Evolutionary conservation across 306 rosid species (phyloP).

Genomic region (Begonia peltatifolia): DNA sequence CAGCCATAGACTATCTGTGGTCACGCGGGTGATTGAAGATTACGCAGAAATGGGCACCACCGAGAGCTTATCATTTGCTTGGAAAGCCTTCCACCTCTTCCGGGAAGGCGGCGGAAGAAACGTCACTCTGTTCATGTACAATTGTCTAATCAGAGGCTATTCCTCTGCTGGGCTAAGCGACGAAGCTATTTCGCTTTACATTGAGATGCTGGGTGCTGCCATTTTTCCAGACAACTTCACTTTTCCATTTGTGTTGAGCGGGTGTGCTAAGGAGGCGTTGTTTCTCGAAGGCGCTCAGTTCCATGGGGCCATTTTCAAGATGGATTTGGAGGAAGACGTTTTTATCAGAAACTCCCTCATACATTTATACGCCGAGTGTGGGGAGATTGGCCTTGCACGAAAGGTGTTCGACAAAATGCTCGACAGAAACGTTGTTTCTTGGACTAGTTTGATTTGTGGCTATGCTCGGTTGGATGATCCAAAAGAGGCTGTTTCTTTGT

Average conservation of each 20-base stretch:
- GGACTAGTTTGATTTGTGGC: slow-evolving; percentile 84
- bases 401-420: slow-evolving; percentile 63
- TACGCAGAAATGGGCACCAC: slow-evolving; percentile 37
- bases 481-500: slow-evolving; percentile 50
- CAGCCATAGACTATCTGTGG: slow-evolving; percentile 14
- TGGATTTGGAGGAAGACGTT: slow-evolving; percentile 47
- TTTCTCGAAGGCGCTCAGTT: slow-evolving; percentile 43
- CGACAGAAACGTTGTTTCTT: slow-evolving; percentile 69
- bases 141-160: slow-evolving; percentile 51
- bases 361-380: slow-evolving; percentile 44
- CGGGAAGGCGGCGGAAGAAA: slow-evolving; percentile 10
- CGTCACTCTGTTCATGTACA: slow-evolving; percentile 30
- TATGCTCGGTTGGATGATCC: slow-evolving; percentile 31
- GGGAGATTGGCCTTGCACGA: slow-evolving; percentile 29
- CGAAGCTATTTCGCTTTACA: slow-evolving; percentile 32
- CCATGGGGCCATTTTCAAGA: slow-evolving; percentile 44
- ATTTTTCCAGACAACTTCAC: slow-evolving; percentile 59
- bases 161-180: slow-evolving; percentile 38
- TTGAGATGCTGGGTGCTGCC: slow-evolving; percentile 32
- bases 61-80: slow-evolving; percentile 42
- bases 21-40: slow-evolving; percentile 30
- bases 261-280: slow-evolving; percentile 40
- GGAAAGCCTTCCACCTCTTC: slow-evolving; percentile 24
- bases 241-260: slow-evolving; percentile 50
- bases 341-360: slow-evolving; percentile 53